Evolutionary conservation across 331 rosid species (phyloP).

Genomic region (Arachis monticola): DNA sequence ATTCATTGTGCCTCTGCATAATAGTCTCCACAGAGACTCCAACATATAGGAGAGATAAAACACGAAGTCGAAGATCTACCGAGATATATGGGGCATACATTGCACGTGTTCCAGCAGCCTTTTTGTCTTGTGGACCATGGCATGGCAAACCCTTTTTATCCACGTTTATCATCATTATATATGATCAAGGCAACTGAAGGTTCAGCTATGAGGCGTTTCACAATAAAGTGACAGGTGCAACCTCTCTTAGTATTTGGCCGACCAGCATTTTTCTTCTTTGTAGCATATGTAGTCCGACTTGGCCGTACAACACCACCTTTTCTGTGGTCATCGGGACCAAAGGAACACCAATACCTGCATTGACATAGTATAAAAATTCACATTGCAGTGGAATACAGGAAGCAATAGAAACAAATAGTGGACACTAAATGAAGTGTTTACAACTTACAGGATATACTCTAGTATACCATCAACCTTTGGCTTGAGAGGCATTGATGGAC

Average conservation of each 20-base stretch:
- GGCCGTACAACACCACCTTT: conserved; percentile 85
- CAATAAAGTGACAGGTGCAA: conserved; percentile 91
- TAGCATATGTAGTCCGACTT: conserved; percentile 68
- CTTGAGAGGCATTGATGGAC: conserved; percentile 60
- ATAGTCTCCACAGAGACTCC: conserved; percentile 97
- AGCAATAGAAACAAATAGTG: conserved; percentile 5
- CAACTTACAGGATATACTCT: conserved; percentile 89
- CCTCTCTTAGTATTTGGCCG: conserved; percentile 96
- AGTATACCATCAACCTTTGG: conserved; percentile 89
- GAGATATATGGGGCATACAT: conserved; percentile 94
- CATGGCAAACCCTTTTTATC: conserved; percentile 91
- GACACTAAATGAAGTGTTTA: not conserved
- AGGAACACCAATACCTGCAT: conserved; percentile 94
- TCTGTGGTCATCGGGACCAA: conserved; percentile 97
- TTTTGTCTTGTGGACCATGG: conserved; percentile 93
- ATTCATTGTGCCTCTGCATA: conserved; percentile 93
- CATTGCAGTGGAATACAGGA: conserved; percentile 11
- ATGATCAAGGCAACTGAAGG: conserved; percentile 87
- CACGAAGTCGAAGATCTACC: conserved; percentile 89
- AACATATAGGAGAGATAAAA: conserved; percentile 79
- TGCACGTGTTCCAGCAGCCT: conserved; percentile 90
- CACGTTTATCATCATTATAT: conserved; percentile 81
- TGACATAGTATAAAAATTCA: conserved; percentile 33
- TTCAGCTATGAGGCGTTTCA: conserved; percentile 84
- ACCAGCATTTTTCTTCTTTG: conserved; percentile 89